Evolutionary conservation across 495 filamentous ascomycete species (phyloP).

Genomic region (Aspergillus mulundensis): DNA sequence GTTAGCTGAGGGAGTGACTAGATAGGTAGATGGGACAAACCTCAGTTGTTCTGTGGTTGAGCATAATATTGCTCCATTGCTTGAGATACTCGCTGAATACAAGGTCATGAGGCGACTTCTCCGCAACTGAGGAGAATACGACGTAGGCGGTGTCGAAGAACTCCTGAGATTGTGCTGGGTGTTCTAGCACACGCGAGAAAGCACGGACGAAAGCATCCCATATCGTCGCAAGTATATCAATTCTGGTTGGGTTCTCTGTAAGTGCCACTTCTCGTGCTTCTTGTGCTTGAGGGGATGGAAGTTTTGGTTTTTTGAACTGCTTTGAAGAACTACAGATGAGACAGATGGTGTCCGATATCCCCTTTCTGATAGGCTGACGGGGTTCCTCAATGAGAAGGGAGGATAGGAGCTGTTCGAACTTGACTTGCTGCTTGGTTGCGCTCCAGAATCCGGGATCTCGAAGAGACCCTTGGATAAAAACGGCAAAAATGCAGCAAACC

Average conservation of each 20-base stretch:
- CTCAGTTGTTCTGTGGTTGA: slow-evolving; percentile 51
- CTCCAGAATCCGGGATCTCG: slow-evolving; percentile 57
- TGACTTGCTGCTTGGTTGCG: slow-evolving; percentile 43
- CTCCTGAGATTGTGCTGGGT: slow-evolving; percentile 47
- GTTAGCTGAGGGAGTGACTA: slow-evolving; percentile 1
- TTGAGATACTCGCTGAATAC: slow-evolving; percentile 48
- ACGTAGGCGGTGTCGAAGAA: slow-evolving; percentile 51
- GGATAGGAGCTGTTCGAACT: slow-evolving; percentile 40
- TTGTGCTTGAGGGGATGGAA: neutral
- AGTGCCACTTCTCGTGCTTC: slow-evolving; percentile 9
- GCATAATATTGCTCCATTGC: slow-evolving; percentile 52
- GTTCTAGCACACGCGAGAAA: slow-evolving; percentile 42
- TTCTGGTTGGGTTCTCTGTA: slow-evolving; percentile 24
- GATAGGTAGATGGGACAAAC: slow-evolving; percentile 19
- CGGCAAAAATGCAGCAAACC: slow-evolving; percentile 54
- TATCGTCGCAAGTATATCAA: slow-evolving; percentile 44
- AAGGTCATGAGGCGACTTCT: slow-evolving; percentile 45
- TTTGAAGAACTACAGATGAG: slow-evolving; percentile 30
- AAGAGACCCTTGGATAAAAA: slow-evolving; percentile 62
- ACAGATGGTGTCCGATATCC: slow-evolving; percentile 35
- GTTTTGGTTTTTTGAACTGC: slow-evolving; percentile 22
- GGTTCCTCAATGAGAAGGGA: slow-evolving; percentile 34
- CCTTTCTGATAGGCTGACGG: slow-evolving; percentile 30
- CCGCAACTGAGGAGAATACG: slow-evolving; percentile 53
- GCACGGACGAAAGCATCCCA: slow-evolving; percentile 50